phyloP scores from a whole-genome alignment of 345 rosid species.

The Excoecaria agallocha region DNA sequence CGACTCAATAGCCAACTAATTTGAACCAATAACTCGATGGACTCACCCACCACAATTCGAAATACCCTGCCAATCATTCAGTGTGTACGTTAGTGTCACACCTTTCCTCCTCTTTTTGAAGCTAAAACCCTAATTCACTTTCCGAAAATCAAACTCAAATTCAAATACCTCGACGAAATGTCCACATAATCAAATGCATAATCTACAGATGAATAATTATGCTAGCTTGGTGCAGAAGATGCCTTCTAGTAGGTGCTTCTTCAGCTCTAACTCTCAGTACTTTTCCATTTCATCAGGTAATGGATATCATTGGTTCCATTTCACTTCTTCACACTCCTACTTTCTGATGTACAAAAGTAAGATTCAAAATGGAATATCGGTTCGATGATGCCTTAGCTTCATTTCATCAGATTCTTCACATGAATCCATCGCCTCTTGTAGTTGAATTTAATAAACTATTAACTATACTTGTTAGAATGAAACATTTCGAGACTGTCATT shows the following conservation, averaged over 20 bases:
- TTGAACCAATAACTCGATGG: too few species aligned
- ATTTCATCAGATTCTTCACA: neutral
- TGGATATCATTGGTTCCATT: neutral
- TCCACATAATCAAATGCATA: too few species aligned
- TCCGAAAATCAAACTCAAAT: too few species aligned
- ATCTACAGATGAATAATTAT: too few species aligned
- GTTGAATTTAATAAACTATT: conserved; percentile 4
- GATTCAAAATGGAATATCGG: neutral
- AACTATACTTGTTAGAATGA: neutral
- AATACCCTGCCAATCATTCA: too few species aligned
- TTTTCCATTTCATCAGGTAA: neutral
- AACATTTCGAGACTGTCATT: neutral
- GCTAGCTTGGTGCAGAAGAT: too few species aligned
- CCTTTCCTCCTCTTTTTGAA: too few species aligned
- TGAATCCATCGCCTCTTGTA: neutral
- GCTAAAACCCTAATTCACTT: too few species aligned
- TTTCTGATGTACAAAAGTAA: neutral
- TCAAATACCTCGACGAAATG: too few species aligned
- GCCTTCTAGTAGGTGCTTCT: neutral
- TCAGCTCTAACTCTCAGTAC: neutral
- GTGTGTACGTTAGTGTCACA: too few species aligned
- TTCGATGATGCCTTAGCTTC: neutral
- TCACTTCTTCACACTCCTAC: neutral
- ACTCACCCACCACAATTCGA: too few species aligned
- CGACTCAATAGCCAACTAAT: conserved; percentile 25